These are phyloP conservation scores for Hsuehochloa calcarea DNA, from an alignment of 176 grass and related monocot species.

Conservation along the genomic window DNA sequence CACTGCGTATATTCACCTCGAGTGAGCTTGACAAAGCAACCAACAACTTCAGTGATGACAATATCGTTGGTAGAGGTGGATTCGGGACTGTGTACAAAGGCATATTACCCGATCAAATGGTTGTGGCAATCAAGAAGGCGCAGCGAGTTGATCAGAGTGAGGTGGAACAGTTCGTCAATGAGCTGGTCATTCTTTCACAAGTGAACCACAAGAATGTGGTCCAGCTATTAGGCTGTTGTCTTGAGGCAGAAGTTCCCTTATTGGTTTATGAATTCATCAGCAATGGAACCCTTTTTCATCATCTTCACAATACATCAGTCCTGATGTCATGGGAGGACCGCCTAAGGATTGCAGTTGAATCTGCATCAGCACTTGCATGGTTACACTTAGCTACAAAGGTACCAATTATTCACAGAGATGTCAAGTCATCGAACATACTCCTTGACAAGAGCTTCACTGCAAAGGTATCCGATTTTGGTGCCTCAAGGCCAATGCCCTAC, in stretches of 20 bases:
- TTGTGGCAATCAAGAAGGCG: conserved; percentile 61
- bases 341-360: conserved; percentile 54
- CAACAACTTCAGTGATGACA: conserved; percentile 31
- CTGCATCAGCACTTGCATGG: conserved; percentile 47
- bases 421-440: conserved; percentile 63
- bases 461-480: conserved; percentile 66
- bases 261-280: conserved; percentile 68
- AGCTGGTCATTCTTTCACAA: conserved; percentile 55
- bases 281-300: conserved; percentile 47
- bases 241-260: conserved; percentile 58
- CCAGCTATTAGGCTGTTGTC: conserved; percentile 60
- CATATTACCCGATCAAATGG: conserved; percentile 29
- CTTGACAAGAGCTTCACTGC: conserved; percentile 44
- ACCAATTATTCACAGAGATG: conserved; percentile 58
- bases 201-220: conserved; percentile 56
- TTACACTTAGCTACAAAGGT: conserved; percentile 45
- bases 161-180: conserved; percentile 59
- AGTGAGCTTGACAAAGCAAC: conserved; percentile 56
- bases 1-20: conserved; percentile 45
- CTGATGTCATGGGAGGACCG: conserved; percentile 44
- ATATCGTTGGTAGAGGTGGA: conserved; percentile 53
- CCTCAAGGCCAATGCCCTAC: conserved; percentile 48
- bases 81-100: conserved; percentile 59
- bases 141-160: conserved; percentile 47
- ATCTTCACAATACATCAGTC: conserved; percentile 35